A percentile compares a stretch with the other conserved stretches of the same genome.
phyloP scores from a whole-genome alignment of 306 rosid species.

The Acacia crassicarpa region DNA sequence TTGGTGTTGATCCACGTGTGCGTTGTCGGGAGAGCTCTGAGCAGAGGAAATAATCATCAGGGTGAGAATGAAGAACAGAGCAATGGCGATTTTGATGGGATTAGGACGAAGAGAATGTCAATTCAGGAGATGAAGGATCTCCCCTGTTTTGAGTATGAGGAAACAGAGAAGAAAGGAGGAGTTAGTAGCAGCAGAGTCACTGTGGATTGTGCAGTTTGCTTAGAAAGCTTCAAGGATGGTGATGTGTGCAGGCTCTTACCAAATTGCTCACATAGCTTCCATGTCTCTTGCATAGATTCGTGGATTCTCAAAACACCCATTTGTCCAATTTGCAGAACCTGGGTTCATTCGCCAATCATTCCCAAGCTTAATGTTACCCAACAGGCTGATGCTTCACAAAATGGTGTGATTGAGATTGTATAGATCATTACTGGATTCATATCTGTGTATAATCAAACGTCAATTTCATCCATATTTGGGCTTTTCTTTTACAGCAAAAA shows the following conservation, averaged over 20 bases:
- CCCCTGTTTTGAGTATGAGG: constrained; percentile 55
- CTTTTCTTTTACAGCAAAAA: background rate
- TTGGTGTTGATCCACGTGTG: constrained; percentile 49
- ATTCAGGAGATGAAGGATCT: constrained; percentile 52
- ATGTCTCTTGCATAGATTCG: constrained; percentile 56
- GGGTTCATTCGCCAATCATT: constrained; percentile 10
- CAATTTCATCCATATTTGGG: background rate
- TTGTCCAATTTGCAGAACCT: constrained; percentile 65
- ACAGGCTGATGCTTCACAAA: constrained; percentile 12
- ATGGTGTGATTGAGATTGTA: constrained; percentile 23
- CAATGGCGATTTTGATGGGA: background rate
- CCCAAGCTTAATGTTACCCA: background rate
- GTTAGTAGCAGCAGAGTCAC: constrained; percentile 16
- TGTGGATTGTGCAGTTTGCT: constrained; percentile 65
- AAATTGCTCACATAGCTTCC: constrained; percentile 55
- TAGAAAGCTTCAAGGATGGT: constrained; percentile 59
- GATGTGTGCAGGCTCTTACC: constrained; percentile 66
- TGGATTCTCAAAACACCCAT: constrained; percentile 60
- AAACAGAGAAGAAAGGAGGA: constrained; percentile 14
- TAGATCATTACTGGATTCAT: background rate
- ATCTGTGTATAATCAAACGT: background rate
- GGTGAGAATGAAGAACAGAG: background rate
- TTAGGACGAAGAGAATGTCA: constrained; percentile 29
- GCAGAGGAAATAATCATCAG: constrained; percentile 26
- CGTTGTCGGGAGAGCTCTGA: constrained; percentile 52